Evolutionary conservation across 2,329 filamentous ascomycete genomes (phyloP), one percentile per base, ranked within the genome.

Genomic region (Shiraia sp.): DNA sequence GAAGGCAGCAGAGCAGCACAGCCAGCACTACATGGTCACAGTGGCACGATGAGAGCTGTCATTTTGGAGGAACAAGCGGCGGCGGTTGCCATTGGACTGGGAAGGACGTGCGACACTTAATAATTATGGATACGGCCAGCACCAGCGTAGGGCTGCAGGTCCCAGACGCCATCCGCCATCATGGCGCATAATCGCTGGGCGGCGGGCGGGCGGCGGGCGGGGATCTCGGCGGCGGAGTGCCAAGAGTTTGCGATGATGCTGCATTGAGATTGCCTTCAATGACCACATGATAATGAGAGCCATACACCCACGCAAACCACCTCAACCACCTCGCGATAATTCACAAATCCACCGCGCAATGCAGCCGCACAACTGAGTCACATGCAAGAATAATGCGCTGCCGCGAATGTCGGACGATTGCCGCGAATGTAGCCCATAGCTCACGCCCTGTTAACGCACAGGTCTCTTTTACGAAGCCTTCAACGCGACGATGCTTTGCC

Each of bases 371-470:
- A 26, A 42, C 34, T 31, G 14, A 16, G 19, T 24, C 29, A 44
- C 33, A 33, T 48, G 47, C 19, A 8, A 22, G 8, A 22, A 68
- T 32, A 36, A 67, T 68, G 65, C 61, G 63, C 61, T 55, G 57
- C 53, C 47, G 53, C 49, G 51, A 47, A 45, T 57, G 52, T 44
- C 53, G 52, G 19, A 44, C 53, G 14, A 22, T 54, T 27, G 49
- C 52, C 35, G 53, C 55, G 17, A 57, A 48, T 41, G 44, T 49
- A 30, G 49, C 51, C 30, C 49, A 48, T 30, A 52, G 59, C 31
- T 37, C 55, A 34, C 54, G 51, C 27, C 50, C 45, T 14, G 29
- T 26, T 26, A n/a, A 50, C 22, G 38, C 42, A 23, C 49, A 32
- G 24, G 27, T 31, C 24, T 43, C 51, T 38, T 51, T 45, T 37